Percentiles rank a stretch among this genome's conserved stretches.
Evolutionary conservation across 495 filamentous ascomycete genomes (phyloP).

Genomic region (Neohortaea acidophila): DNA sequence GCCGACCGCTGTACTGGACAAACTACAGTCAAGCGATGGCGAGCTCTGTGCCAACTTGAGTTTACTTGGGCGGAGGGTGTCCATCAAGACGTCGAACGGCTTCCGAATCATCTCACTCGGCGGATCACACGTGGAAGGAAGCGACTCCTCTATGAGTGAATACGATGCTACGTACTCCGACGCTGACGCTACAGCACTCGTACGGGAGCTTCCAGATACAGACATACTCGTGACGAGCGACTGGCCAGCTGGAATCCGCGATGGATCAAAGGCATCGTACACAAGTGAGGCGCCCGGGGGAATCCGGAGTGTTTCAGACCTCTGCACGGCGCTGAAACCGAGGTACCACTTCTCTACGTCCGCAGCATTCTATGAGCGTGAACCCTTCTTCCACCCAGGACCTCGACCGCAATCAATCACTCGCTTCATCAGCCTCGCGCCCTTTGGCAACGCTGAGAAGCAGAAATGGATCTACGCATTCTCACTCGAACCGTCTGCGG

Average conservation of each 20-base stretch:
- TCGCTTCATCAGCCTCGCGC: constrained; percentile 74
- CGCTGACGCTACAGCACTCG: constrained; percentile 56
- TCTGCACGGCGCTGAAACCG: constrained; percentile 62
- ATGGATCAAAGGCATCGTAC: constrained; percentile 41
- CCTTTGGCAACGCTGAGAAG: constrained; percentile 54
- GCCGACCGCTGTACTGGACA: constrained; percentile 51
- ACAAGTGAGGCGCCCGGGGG: constrained; percentile 29
- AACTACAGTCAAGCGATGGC: constrained; percentile 55
- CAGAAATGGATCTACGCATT: constrained; percentile 89
- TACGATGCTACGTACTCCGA: constrained; percentile 54
- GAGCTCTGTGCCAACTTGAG: constrained; percentile 78
- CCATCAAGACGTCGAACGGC: constrained; percentile 78
- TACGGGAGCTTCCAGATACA: constrained; percentile 50
- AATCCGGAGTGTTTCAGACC: constrained; percentile 49
- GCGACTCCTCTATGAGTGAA: constrained; percentile 44
- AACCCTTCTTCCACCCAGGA: constrained; percentile 69
- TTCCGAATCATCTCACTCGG: constrained; percentile 71
- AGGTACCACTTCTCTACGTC: constrained; percentile 76
- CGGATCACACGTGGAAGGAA: constrained; percentile 40
- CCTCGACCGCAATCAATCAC: constrained; percentile 47
- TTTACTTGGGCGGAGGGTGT: constrained; percentile 70
- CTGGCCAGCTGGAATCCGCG: constrained; percentile 64
- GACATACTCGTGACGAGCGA: constrained; percentile 76
- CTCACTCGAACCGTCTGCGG: constrained; percentile 48
- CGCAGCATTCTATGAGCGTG: constrained; percentile 65